Evolutionary conservation across 1,284 basidiomycete species (phyloP).

Genomic region (Rhodotorula mucilaginosa): DNA sequence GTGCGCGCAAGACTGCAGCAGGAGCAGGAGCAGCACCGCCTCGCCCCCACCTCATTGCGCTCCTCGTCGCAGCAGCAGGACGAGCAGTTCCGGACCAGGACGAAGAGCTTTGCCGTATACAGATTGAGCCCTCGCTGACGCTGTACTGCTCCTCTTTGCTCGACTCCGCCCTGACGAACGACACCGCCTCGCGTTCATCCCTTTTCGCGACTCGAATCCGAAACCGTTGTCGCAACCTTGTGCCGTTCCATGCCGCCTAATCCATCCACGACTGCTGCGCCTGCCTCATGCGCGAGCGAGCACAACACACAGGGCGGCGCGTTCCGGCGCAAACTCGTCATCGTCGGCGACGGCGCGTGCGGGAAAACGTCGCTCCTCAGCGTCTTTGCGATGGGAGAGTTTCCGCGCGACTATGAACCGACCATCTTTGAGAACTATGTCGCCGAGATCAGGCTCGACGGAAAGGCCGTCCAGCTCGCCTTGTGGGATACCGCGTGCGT

Average conservation of each 20-base stretch:
- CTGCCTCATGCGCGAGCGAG: background rate
- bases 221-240: background rate
- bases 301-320: constrained; percentile 7
- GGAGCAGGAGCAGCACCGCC: too few species aligned
- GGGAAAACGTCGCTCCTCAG: constrained; percentile 69
- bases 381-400: constrained; percentile 92
- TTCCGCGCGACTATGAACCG: constrained; percentile 58
- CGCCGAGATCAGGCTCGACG: constrained; percentile 93
- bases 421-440: constrained; percentile 73
- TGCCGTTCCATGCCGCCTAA: background rate
- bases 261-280: background rate
- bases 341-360: constrained; percentile 62
- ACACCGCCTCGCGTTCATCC: too few species aligned
- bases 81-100: too few species aligned
- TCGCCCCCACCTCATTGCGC: background rate
- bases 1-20: too few species aligned
- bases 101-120: too few species aligned
- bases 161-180: too few species aligned
- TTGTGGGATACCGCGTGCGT: constrained; percentile 96
- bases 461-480: constrained; percentile 92
- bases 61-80: too few species aligned
- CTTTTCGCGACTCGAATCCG: too few species aligned
- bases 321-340: constrained; percentile 29
- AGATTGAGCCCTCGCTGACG: too few species aligned
- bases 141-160: too few species aligned